Evolutionary conservation across 1,139 yeast genomes (phyloP), one percentile per base, ranked within the genome.

Genomic region (Debaryomycetaceae sp.): DNA sequence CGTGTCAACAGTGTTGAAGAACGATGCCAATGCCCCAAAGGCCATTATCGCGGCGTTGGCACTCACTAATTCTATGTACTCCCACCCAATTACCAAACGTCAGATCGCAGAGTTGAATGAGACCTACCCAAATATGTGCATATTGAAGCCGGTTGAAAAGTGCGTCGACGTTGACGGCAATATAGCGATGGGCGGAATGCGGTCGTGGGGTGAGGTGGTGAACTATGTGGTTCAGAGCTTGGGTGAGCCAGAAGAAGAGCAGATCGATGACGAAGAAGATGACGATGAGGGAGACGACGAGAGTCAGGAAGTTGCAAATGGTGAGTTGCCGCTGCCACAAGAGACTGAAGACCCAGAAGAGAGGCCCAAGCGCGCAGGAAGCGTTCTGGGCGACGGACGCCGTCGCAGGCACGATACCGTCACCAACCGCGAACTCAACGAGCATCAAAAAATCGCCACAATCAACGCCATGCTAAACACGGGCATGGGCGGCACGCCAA

Each of bases 111-210:
- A 42, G 18, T 39, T 55, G 18, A 53, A 50, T 30, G 59, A 55
- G 34, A 45, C 48, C 3, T 55, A 49, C 31, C 59, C 60, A 10
- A 49, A 51, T 32, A 49, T 55, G 45, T 42, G 48, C 14, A 49
- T 55, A 11, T 42, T 55, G 31, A 54, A 53, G 31, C 61, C 61
- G 4, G 58, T 52, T 17, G 61, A 55, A 31, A 55, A 55, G 30
- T 51, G 49, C 25, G 52, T 52, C 15, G 59, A 55, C 37, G 45
- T 46, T n/a, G 58, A 55, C 37, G 61, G 61, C 3, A 53, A 51
- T 28, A 55, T 55, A 11, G 43, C 57, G 4, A 55, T 55, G 61
- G 61, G 61, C 5, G 61, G 61, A 10, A 55, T 55, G 60, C 39
- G 59, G 23, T 45, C 55, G 4, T 55, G 61, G 59, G 31, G 49